Conservation (phyloP, 306 rosid species). For the Rubus idaeus region DNA sequence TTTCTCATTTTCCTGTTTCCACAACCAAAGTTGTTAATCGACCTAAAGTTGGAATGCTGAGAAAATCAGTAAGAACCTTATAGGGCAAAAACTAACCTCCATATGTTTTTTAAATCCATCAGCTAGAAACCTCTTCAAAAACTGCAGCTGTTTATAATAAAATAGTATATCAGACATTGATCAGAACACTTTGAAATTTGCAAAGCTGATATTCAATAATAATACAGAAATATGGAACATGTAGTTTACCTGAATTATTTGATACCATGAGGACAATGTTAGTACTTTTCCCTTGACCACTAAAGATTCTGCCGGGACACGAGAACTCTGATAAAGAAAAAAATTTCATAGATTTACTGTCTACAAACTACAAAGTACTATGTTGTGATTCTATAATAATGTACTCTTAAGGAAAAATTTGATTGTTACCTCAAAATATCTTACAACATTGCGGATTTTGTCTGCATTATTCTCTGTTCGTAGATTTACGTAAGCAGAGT, state of each 20-base stretch:
- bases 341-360: neutral
- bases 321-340: conserved; percentile 20
- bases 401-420: neutral
- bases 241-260: conserved; percentile 35
- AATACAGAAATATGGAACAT: neutral
- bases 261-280: conserved; percentile 33
- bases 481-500: conserved; percentile 4
- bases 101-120: conserved; percentile 18
- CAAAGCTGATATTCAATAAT: neutral
- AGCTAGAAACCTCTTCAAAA: conserved; percentile 25
- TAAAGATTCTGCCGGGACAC: neutral
- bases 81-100: conserved; percentile 25
- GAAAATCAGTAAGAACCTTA: neutral
- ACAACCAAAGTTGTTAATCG: neutral
- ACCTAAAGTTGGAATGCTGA: neutral
- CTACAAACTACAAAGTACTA: neutral
- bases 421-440: conserved; percentile 23
- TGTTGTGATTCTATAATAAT: neutral
- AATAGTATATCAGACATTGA: neutral
- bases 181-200: neutral
- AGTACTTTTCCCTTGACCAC: conserved; percentile 21
- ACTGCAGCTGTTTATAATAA: conserved; percentile 16
- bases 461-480: neutral
- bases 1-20: conserved; percentile 36
- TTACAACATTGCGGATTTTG: conserved; percentile 6